Evolutionary conservation across 2,329 filamentous ascomycete species (phyloP).

Genomic region (Rhynchosporium agropyri): DNA sequence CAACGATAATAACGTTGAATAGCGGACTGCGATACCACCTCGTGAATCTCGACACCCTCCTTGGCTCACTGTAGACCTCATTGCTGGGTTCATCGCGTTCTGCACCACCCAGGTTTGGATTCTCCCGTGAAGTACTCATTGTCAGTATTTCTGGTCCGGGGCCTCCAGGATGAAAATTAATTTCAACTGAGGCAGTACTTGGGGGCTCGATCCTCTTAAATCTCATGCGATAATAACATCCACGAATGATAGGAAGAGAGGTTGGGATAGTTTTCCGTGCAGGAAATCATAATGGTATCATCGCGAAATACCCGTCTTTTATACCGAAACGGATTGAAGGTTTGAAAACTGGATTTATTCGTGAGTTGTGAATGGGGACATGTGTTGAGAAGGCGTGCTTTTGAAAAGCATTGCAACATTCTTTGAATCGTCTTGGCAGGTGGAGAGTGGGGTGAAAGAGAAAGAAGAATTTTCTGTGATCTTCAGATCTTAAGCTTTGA

Average conservation of each 20-base stretch:
- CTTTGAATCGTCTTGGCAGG: background rate
- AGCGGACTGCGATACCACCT: constrained; percentile 71
- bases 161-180: background rate
- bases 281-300: background rate
- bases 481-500: no score
- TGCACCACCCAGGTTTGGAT: constrained; percentile 12
- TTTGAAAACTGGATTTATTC: background rate
- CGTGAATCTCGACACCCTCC: constrained; percentile 35
- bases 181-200: background rate
- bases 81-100: background rate
- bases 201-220: background rate
- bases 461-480: no score
- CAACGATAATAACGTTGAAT: constrained; percentile 71
- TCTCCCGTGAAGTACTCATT: background rate
- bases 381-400: constrained; percentile 5
- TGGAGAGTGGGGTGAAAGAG: background rate
- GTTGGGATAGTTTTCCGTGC: background rate
- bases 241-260: background rate
- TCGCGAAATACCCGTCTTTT: background rate
- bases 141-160: background rate
- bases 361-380: background rate
- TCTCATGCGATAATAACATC: background rate
- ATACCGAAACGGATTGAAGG: background rate
- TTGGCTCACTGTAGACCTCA: constrained; percentile 9
- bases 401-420: constrained; percentile 1